These are phyloP conservation scores for Pseudopithomyces chartarum DNA, from an alignment of 2,329 filamentous ascomycete genomes.

Conservation along the genomic window DNA sequence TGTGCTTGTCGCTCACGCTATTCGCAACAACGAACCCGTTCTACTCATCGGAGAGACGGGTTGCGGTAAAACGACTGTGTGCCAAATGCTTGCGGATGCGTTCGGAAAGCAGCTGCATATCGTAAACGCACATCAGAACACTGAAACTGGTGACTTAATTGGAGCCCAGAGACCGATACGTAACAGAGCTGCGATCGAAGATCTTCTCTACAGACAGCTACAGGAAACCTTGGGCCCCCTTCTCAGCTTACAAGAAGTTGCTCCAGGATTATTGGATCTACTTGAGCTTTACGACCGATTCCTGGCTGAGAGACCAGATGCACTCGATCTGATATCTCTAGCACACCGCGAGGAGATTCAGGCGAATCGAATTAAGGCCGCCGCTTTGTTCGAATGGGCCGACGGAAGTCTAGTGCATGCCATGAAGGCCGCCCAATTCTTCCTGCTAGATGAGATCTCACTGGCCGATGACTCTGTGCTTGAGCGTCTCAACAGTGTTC, in stretches of 20 bases:
- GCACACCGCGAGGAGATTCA: slow-evolving; percentile 48
- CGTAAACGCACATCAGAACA: slow-evolving; percentile 97
- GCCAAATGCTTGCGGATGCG: slow-evolving; percentile 86
- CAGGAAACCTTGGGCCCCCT: slow-evolving; percentile 21
- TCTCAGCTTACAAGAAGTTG: slow-evolving; percentile 9
- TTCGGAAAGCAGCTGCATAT: slow-evolving; percentile 78
- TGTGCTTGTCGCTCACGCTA: slow-evolving; percentile 82
- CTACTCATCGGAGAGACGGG: slow-evolving; percentile 95
- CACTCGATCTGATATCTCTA: slow-evolving; percentile 53
- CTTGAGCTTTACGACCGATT: slow-evolving; percentile 62
- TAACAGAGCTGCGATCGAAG: slow-evolving; percentile 76
- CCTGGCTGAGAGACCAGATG: slow-evolving; percentile 48
- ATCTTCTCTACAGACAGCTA: slow-evolving; percentile 68
- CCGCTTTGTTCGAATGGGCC: slow-evolving; percentile 93
- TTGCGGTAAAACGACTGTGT: slow-evolving; percentile 96
- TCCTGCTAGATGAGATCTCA: slow-evolving; percentile 96
- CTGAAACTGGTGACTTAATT: slow-evolving; percentile 95
- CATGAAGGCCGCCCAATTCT: slow-evolving; percentile 88
- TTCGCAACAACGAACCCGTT: slow-evolving; percentile 90
- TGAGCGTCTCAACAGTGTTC: slow-evolving; percentile 92
- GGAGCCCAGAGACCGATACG: slow-evolving; percentile 91
- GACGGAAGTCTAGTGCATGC: slow-evolving; percentile 93
- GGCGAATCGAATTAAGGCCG: slow-evolving; percentile 65
- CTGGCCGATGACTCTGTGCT: slow-evolving; percentile 96
- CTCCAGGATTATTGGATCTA: slow-evolving; percentile 56